Base-by-base conservation (phyloP, 768 basidiomycete species). In the Lactarius akahatsu region DNA sequence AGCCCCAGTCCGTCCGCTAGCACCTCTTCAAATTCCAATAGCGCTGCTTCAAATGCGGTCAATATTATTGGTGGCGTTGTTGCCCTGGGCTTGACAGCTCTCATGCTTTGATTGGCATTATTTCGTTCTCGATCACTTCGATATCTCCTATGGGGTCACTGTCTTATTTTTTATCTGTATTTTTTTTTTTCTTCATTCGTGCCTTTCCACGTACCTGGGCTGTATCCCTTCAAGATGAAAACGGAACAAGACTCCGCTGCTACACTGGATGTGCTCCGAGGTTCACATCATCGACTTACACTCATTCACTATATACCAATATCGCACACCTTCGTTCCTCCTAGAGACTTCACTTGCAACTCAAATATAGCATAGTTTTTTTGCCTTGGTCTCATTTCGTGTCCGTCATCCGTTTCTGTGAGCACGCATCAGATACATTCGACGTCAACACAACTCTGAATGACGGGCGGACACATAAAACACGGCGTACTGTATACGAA, bases 51-150 rank as follows among this genome's bases (percentile, higher is more conserved):
- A 28, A 63, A 54, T 30, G 55, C 23, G 50, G 55, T 63, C 47
- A 69, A 66, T 47, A n/a, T 64, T 7, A 28, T 66, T 23, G 68
- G 62, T 16, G 70, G 47, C 34, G 70, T 59, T 3, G 69, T 61
- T 23, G 68, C 68, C 23, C 57, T 71, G 50, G 58, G 63, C 38
- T 32, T 61, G 23, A 62, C 68, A 11, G 62, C 32, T 30, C 57
- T 71, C 40, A 65, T 60, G 36, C 65, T 71, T 52, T 71, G 63
- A 8, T 28, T 40, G 45, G 28, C 36, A 2, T 30, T 4, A 40
- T 57, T 52, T 43, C 23, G 41, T 28, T 54, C 4, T 47, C 40
- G 36, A 32, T 13, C 34, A n/a, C 30, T 34, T 34, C 36, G 34
- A 45, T 30, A 23, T 57, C 32, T 20, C 30, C 52, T 30, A 11